Percentiles rank a stretch among this genome's conserved stretches.
phyloP scores from a whole-genome alignment of 2,329 filamentous ascomycete species.

The Apiospora kogelbergensis region DNA sequence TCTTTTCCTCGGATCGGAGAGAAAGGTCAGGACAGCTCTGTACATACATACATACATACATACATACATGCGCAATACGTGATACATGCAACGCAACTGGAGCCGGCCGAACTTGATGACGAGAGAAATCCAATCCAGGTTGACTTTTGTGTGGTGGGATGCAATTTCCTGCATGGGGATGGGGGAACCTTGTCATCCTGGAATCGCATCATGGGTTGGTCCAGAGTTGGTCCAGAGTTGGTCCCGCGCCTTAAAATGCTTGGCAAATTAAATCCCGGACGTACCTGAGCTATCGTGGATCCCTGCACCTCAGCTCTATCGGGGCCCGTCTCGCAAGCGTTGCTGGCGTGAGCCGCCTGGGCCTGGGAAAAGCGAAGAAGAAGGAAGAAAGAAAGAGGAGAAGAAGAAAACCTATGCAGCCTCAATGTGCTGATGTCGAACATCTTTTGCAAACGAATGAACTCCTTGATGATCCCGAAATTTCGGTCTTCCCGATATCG shows the following conservation, averaged over 20 bases:
- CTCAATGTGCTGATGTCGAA: no score
- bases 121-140: neutral
- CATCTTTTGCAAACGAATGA: neutral
- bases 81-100: neutral
- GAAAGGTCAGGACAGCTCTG: neutral
- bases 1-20: neutral
- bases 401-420: neutral
- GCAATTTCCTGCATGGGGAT: neutral
- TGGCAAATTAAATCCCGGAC: neutral
- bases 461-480: neutral
- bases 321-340: neutral
- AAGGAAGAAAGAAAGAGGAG: neutral
- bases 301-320: neutral
- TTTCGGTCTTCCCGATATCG: neutral
- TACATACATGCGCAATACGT: no score
- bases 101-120: neutral
- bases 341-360: neutral
- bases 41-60: no score
- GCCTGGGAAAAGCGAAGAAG: neutral
- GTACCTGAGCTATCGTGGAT: neutral
- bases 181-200: neutral
- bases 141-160: neutral
- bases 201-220: neutral
- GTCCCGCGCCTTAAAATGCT: slow-evolving; percentile 2
- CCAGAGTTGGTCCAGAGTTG: neutral